phyloP scores from a whole-genome alignment of 805 yeast species.

The Spathaspora girioi region DNA sequence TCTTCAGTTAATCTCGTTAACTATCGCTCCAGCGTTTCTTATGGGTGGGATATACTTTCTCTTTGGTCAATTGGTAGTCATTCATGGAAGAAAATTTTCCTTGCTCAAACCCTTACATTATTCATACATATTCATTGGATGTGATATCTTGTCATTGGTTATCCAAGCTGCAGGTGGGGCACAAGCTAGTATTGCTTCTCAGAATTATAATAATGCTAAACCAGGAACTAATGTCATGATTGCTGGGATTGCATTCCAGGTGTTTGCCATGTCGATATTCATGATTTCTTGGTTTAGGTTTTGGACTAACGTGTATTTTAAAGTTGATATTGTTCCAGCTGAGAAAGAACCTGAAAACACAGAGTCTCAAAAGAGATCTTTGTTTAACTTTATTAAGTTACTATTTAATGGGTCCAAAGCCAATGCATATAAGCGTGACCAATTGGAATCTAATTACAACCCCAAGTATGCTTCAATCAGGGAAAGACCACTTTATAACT shows the following conservation, averaged over 20 bases:
- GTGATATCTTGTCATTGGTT: slow-evolving; percentile 29
- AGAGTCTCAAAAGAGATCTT: slow-evolving; percentile 6
- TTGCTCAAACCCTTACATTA: slow-evolving; percentile 38
- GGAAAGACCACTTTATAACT: slow-evolving; percentile 18
- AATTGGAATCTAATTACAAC: slow-evolving; percentile 26
- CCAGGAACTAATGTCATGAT: slow-evolving; percentile 34
- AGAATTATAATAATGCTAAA: slow-evolving; percentile 12
- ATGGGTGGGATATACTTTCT: slow-evolving; percentile 39
- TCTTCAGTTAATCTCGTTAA: slow-evolving; percentile 27
- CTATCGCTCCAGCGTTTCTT: slow-evolving; percentile 36
- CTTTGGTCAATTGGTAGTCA: slow-evolving; percentile 33
- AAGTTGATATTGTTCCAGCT: slow-evolving; percentile 2
- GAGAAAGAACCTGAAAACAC: neutral
- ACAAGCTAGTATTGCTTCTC: slow-evolving; percentile 22
- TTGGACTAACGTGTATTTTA: slow-evolving; percentile 25
- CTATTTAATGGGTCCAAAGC: slow-evolving; percentile 21
- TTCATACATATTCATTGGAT: slow-evolving; percentile 33
- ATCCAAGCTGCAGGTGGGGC: slow-evolving; percentile 40
- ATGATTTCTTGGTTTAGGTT: slow-evolving; percentile 29
- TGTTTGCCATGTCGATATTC: slow-evolving; percentile 32
- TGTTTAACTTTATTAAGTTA: slow-evolving; percentile 21
- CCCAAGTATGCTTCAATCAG: slow-evolving; percentile 20
- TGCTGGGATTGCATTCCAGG: slow-evolving; percentile 35
- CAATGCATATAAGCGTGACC: slow-evolving; percentile 12
- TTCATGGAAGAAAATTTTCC: slow-evolving; percentile 32